Conservation (phyloP, 2,329 filamentous ascomycete species). For the Aspergillus texensis region DNA sequence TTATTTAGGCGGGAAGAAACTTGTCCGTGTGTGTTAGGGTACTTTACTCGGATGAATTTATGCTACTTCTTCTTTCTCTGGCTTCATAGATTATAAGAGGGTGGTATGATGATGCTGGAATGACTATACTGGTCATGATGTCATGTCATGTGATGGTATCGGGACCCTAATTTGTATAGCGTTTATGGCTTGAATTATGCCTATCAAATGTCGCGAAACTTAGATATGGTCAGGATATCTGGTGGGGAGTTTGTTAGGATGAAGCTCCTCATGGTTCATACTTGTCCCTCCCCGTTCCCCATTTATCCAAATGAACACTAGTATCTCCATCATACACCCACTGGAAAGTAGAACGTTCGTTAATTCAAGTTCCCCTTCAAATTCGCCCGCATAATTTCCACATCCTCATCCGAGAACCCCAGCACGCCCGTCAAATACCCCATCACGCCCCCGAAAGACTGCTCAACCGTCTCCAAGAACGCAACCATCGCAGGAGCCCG, state of each 20-base stretch:
- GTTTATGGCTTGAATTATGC: background rate
- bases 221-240: too few species aligned
- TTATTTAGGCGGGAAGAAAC: background rate
- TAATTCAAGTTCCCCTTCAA: slow-evolving; percentile 5
- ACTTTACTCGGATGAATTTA: too few species aligned
- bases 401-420: slow-evolving; percentile 24
- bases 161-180: background rate
- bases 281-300: background rate
- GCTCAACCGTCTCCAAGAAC: slow-evolving; percentile 28
- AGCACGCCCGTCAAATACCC: slow-evolving; percentile 26
- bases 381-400: slow-evolving; percentile 25
- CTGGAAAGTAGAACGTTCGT: background rate
- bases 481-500: slow-evolving; percentile 27
- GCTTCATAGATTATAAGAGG: too few species aligned
- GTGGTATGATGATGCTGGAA: background rate
- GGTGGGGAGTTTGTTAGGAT: too few species aligned
- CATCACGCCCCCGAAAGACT: slow-evolving; percentile 23
- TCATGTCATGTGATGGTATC: slow-evolving; percentile 8
- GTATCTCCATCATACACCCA: too few species aligned
- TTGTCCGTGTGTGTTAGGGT: too few species aligned
- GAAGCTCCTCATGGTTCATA: background rate
- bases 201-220: background rate
- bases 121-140: slow-evolving; percentile 9
- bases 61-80: background rate
- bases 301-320: background rate